Base-by-base conservation (phyloP, 2,329 filamentous ascomycete genomes). In the Leptographium procerum region DNA sequence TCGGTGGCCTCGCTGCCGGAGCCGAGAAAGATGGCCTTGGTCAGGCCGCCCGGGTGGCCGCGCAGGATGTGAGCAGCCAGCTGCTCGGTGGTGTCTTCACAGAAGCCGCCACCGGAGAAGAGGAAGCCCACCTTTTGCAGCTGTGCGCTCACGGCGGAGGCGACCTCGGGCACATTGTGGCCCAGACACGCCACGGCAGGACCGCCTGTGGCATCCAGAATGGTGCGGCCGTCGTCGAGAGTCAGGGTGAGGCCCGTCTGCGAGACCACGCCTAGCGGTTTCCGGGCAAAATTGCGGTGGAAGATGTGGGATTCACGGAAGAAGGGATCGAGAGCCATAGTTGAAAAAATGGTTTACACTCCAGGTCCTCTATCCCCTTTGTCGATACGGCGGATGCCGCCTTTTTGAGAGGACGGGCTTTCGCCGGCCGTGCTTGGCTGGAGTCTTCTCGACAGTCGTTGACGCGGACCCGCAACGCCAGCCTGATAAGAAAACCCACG, bases 1-100 rank as follows among this genome's bases (percentile, higher is more conserved):
- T 88, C 85, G 62, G 82, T 78, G 7, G 83, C 83, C 69, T 87
- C 85, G 43, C 81, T 84, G 8, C 81, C 71, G 3, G 70, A 73
- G 61, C 69, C 68, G 47, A 73, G 70, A 28, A 73, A 68, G 57
- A 71, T 73, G 13, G 70, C 71, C 24, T 69, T 65, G 22, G 69
- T 64, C 71, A 73, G 72, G n/a, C 67, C 62, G 26, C 71, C 71
- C 19, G 66, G 62, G 2, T 70, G 72, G 3, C 68, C 69, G 43
- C 72, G 68, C 22, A 74, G 66, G 50, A 77, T 61, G 8, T 66
- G 62, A 4, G 64, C 67, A 36, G 72, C 72, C 10, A 76, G 64
- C 51, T 75, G 66, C 60, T 77, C 75, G 60, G 72, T 76, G 7
- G 69, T 65, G 5, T 73, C 73, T 48, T 74, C 68, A 55, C 72